Evolutionary conservation across 768 basidiomycete genomes (phyloP), one percentile per base, ranked within the genome.

Genomic region (Lactifluus volemus): DNA sequence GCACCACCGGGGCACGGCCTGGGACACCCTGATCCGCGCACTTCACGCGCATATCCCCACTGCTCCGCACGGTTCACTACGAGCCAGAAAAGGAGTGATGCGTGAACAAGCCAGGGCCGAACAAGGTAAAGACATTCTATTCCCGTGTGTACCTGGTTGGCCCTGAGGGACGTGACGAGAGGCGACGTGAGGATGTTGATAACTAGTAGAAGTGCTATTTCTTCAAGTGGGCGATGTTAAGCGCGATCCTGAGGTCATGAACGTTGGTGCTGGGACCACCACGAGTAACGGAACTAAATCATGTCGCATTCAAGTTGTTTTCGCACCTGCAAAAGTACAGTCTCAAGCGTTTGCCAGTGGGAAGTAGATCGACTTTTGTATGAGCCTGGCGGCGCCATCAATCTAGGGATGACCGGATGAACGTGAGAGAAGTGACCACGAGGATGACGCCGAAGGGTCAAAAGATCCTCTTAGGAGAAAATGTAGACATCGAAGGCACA

Each of bases 111-210:
- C 81, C 81, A 30, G 92, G 92, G 1, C 84, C 85, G 17, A 94
- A 93, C 68, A 92, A 91, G 73, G 92, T 91, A 21, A 87, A 88
- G 72, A 79, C 74, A 34, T 95, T 95, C 71, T 95, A 84, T 68
- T 74, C 91, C 29, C 94, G 92, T 67, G 83, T 91, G 15, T 78
- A 90, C 53, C 90, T 92, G 0, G 89, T 96, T 29, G 92, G 92
- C 4, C 88, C 92, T 5, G 92, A 82, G 72, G 92, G 92, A 15
- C 80, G 79, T 61, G 71, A 75, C 21, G 86, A 86, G 68, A 80
- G 90, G 25, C 76, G 77, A 21, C 79, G 90, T 58, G 85, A 89
- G 54, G 87, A 94, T 63, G 91, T 95, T 0, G 82, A 94, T 71
- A 82, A 81, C 5, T 77, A 75, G 64, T 93, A 82, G 70, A 78